Percentiles rank a stretch among this genome's conserved stretches.
Conservation (phyloP, 352 stramenopile genomes). For the Phytophthora macrochlamydospora region DNA sequence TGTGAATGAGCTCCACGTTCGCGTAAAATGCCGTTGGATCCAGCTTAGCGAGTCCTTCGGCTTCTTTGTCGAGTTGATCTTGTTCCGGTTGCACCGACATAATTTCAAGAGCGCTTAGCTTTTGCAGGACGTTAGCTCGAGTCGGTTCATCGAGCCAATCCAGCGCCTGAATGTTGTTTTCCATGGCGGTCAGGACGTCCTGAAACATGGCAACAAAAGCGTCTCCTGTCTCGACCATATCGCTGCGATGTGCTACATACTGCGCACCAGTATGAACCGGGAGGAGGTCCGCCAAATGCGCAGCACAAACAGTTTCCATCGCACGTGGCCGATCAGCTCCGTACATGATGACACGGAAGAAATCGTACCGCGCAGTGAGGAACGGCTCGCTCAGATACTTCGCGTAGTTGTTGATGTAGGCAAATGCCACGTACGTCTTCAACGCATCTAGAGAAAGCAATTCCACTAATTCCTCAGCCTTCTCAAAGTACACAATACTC, state of each 20-base stretch:
- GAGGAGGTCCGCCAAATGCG: conserved; percentile 28
- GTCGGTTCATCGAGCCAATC: conserved; percentile 91
- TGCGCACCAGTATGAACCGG: conserved; percentile 67
- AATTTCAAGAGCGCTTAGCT: conserved; percentile 58
- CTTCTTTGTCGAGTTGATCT: conserved; percentile 44
- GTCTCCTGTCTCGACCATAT: conserved; percentile 60
- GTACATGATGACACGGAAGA: conserved; percentile 76
- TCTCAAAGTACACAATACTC: conserved; percentile 56
- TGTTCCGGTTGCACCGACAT: conserved; percentile 32
- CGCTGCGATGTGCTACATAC: conserved; percentile 84
- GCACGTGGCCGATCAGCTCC: conserved; percentile 64
- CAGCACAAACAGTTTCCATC: conserved; percentile 55
- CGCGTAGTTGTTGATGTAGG: conserved; percentile 41
- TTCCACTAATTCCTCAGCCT: conserved; percentile 42
- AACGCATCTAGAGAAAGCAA: conserved; percentile 43
- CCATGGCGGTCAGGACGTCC: conserved; percentile 77
- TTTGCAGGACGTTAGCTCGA: conserved; percentile 71
- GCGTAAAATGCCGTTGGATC: conserved; percentile 47
- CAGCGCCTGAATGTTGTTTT: conserved; percentile 78
- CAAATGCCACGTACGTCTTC: conserved; percentile 54
- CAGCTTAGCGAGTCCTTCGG: conserved; percentile 34
- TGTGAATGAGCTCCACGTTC: conserved; percentile 52
- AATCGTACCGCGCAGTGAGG: conserved; percentile 85
- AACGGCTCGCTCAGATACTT: conserved; percentile 61
- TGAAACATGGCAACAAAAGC: conserved; percentile 82